Evolutionary conservation across 2,329 filamentous ascomycete genomes (phyloP), one percentile per base, ranked within the genome.

Genomic region (Aspergillus terreus): DNA sequence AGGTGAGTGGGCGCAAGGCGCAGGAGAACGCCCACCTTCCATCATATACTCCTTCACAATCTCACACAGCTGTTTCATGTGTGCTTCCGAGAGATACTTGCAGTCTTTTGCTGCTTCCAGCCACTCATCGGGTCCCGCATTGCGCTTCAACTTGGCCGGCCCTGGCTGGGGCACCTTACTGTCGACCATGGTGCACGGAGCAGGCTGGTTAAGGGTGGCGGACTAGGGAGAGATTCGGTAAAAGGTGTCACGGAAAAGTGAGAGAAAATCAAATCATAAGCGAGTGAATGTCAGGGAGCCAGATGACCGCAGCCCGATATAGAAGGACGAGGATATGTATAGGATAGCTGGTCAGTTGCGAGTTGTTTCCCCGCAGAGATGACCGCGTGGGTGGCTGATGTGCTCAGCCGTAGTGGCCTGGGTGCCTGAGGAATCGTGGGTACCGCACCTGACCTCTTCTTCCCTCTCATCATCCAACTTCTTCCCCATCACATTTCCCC

Each of bases 21-120:
- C 6, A 21, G 36, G 3, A 35, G 7, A 9, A 17, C 40, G 35
- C 59, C 65, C 70, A 94, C 90, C 90, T 80, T 99, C 94, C 94
- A 99, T 99, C 65, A 99, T 81, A 60, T 90, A 95, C 75, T 97
- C 94, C 78, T 99, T 99, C 55, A 97, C 94, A 69, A 95, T 95
- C 77, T 99, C 94, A 72, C 94, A 99, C 45, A 99, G 82, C 72
- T 95, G 89, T 80, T 99, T 99, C 94, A 99, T 99, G 66, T 95
- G 90, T 56, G 86, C 78, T 75, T 99, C 94, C 46, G 94, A 94
- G 47, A 99, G 82, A 71, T 97, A 96, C 72, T 95, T 94, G 77
- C 94, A 97, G 73, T 94, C 88, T 75, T 96, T 96, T 42, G 94
- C 94, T 72, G 95, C 89, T 69, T 94, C 89, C 30, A 99, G 82